Evolutionary conservation across 1,284 basidiomycete species (phyloP).

Genomic region (Prillingera fragicola): DNA sequence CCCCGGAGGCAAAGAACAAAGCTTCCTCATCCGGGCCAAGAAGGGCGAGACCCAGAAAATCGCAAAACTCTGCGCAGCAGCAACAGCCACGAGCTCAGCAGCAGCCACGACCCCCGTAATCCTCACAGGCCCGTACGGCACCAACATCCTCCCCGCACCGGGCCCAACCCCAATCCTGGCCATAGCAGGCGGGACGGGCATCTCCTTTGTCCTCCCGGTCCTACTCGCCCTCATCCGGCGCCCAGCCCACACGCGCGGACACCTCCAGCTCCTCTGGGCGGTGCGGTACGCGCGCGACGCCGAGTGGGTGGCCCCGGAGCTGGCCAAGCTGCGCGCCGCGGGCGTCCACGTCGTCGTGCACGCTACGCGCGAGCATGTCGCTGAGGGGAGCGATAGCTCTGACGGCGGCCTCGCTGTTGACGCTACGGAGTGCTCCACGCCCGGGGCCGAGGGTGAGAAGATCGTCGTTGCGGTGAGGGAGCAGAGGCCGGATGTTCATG

Average conservation of each 20-base stretch:
- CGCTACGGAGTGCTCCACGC: too few species aligned
- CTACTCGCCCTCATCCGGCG: conserved; percentile 20
- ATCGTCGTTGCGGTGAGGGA: too few species aligned
- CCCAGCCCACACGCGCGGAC: conserved; percentile 3
- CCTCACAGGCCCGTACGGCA: conserved; percentile 30
- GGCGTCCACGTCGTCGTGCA: conserved; percentile 18
- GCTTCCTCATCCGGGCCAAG: conserved; percentile 28
- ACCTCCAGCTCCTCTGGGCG: conserved; percentile 27
- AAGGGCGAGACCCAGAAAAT: conserved; percentile 26
- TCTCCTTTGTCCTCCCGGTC: conserved; percentile 32
- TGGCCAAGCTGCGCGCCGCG: conserved; percentile 14
- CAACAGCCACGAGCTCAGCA: background rate
- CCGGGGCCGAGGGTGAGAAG: too few species aligned
- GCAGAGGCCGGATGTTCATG: too few species aligned
- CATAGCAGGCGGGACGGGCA: conserved; percentile 33
- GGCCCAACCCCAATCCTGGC: conserved; percentile 39
- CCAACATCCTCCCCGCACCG: conserved; percentile 10
- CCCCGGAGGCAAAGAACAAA: conserved; percentile 15
- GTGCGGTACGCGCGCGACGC: conserved; percentile 20
- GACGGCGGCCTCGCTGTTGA: background rate
- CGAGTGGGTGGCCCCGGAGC: conserved; percentile 26
- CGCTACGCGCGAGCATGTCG: conserved; percentile 13
- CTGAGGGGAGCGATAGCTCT: conserved; percentile 3
- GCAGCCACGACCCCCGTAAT: conserved; percentile 22
- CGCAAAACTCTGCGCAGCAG: background rate